Percentiles rank a stretch among this genome's conserved stretches.
Evolutionary conservation across 805 yeast genomes (phyloP).

Genomic region (Lachancea waltii): DNA sequence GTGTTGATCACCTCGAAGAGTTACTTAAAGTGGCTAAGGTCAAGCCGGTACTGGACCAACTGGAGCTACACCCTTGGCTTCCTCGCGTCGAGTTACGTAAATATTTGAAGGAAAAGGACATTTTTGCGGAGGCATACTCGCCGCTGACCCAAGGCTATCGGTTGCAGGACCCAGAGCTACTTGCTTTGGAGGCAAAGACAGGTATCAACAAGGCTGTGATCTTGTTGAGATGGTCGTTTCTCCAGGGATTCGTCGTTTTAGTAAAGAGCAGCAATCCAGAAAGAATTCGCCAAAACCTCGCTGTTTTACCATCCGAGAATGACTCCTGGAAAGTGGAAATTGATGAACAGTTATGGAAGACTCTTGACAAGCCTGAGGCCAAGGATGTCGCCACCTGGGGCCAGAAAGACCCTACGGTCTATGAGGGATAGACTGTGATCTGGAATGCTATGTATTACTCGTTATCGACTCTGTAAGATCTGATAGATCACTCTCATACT

Average conservation of each 20-base stretch:
- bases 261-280: slow-evolving; percentile 54
- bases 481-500: too few relatives aligned
- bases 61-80: slow-evolving; percentile 81
- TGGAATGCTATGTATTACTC: too few relatives aligned
- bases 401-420: slow-evolving; percentile 6
- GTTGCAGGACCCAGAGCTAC: slow-evolving; percentile 47
- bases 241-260: slow-evolving; percentile 63
- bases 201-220: slow-evolving; percentile 53
- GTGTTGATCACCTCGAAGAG: slow-evolving; percentile 52
- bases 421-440: background rate
- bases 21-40: slow-evolving; percentile 45
- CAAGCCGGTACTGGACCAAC: slow-evolving; percentile 71
- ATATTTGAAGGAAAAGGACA: slow-evolving; percentile 47
- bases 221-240: slow-evolving; percentile 63
- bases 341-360: slow-evolving; percentile 35
- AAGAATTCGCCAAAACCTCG: slow-evolving; percentile 50
- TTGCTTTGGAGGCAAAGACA: slow-evolving; percentile 42
- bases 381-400: slow-evolving; percentile 37
- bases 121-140: slow-evolving; percentile 68
- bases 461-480: too few relatives aligned
- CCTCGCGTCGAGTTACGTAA: slow-evolving; percentile 58
- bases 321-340: slow-evolving; percentile 32
- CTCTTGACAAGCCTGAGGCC: slow-evolving; percentile 43
- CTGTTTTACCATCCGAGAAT: slow-evolving; percentile 22
- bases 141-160: slow-evolving; percentile 65